Evolutionary conservation across 169 alveolate genomes (phyloP).

Genomic region (Plasmodium billcollinsi): DNA sequence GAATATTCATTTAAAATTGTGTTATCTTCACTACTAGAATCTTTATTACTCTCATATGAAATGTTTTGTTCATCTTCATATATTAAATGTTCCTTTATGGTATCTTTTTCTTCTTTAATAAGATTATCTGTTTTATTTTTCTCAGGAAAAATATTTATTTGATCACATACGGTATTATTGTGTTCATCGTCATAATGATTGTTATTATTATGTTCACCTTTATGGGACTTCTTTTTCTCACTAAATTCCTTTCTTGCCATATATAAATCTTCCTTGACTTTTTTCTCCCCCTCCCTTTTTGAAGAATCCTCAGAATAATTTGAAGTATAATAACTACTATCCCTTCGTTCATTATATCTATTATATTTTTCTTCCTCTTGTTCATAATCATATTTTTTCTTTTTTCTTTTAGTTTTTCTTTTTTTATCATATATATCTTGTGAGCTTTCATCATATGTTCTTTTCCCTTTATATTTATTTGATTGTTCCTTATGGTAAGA

Average conservation of each 20-base stretch:
- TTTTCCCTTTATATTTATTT: neutral
- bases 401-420: too few relatives aligned
- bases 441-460: neutral
- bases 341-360: neutral
- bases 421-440: too few relatives aligned
- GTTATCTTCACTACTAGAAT: slow-evolving; percentile 3
- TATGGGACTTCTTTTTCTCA: too few relatives aligned
- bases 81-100: neutral
- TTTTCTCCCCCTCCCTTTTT: too few relatives aligned
- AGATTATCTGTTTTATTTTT: neutral
- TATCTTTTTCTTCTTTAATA: neutral
- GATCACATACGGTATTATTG: neutral
- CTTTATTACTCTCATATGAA: slow-evolving; percentile 9
- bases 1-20: slow-evolving; percentile 3
- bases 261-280: too few relatives aligned
- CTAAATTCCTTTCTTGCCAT: too few relatives aligned
- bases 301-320: too few relatives aligned
- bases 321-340: neutral
- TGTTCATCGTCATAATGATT: too few relatives aligned
- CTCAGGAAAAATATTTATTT: neutral
- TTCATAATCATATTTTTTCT: too few relatives aligned
- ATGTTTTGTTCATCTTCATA: neutral
- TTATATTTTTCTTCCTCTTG: neutral
- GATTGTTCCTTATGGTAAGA: neutral
- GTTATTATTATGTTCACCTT: too few relatives aligned